These are phyloP conservation scores for Hymenoscyphus albidus DNA, from an alignment of 2,329 filamentous ascomycete genomes.

Conservation along the genomic window DNA sequence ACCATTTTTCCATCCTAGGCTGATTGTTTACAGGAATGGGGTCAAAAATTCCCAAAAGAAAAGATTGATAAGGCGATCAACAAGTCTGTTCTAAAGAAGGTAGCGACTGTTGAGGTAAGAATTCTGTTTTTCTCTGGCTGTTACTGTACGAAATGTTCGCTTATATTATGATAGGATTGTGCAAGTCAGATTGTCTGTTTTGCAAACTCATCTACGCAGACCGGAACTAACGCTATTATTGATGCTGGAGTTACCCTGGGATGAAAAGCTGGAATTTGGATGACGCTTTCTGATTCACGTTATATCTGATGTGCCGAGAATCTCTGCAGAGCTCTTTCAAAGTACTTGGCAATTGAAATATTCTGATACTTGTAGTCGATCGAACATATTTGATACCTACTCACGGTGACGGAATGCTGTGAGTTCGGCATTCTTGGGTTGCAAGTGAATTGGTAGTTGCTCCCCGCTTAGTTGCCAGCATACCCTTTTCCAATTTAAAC, in stretches of 20 bases:
- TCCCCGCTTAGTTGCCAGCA: too few relatives aligned
- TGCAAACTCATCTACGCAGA: constrained; percentile 48
- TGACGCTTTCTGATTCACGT: too few relatives aligned
- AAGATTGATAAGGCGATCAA: constrained; percentile 20
- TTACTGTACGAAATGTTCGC: neutral
- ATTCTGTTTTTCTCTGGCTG: neutral
- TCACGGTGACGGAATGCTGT: too few relatives aligned
- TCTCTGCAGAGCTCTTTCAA: too few relatives aligned
- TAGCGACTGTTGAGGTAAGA: constrained; percentile 26
- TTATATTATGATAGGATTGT: constrained; percentile 11
- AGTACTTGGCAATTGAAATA: too few relatives aligned
- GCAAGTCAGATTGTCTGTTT: constrained; percentile 45
- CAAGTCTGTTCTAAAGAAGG: constrained; percentile 23
- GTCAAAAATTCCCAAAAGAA: constrained; percentile 22
- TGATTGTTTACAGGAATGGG: constrained; percentile 27
- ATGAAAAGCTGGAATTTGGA: neutral
- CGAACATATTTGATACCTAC: too few relatives aligned
- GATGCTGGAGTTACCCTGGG: constrained; percentile 5
- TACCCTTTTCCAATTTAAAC: too few relatives aligned
- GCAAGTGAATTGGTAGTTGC: too few relatives aligned
- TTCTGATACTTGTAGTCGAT: too few relatives aligned
- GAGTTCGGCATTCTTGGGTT: too few relatives aligned
- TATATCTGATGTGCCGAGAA: too few relatives aligned
- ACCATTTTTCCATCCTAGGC: neutral
- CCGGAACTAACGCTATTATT: constrained; percentile 26